Conservation (phyloP, 768 basidiomycete species). For the Trichaptum fuscoviolaceum region DNA sequence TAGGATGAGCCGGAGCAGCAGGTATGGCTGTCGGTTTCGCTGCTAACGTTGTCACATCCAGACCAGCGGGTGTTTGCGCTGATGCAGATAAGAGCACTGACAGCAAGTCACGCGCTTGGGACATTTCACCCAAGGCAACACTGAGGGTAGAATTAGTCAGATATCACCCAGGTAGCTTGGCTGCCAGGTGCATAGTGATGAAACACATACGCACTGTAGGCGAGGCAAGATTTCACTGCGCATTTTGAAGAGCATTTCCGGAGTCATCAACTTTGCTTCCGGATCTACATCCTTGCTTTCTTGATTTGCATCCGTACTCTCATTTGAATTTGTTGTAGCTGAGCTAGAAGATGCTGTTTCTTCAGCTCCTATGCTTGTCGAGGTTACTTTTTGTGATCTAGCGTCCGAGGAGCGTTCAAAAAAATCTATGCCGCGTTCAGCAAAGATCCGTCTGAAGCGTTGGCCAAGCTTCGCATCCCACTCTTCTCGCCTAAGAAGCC, state of each 20-base stretch:
- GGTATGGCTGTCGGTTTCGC: background rate
- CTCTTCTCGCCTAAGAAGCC: slow-evolving; percentile 35
- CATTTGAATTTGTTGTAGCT: slow-evolving; percentile 9
- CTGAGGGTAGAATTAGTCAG: slow-evolving; percentile 28
- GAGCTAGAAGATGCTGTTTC: background rate
- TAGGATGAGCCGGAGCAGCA: slow-evolving; percentile 25
- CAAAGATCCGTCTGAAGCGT: slow-evolving; percentile 62
- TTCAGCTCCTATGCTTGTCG: background rate
- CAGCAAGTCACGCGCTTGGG: slow-evolving; percentile 67
- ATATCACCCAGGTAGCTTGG: background rate
- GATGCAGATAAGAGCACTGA: slow-evolving; percentile 47
- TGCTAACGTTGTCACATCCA: background rate
- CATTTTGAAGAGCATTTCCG: slow-evolving; percentile 71
- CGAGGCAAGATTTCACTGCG: slow-evolving; percentile 65
- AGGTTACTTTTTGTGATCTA: background rate
- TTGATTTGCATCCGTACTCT: slow-evolving; percentile 17
- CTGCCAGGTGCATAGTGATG: background rate
- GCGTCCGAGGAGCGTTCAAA: slow-evolving; percentile 39
- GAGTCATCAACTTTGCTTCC: slow-evolving; percentile 50
- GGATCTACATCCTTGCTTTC: slow-evolving; percentile 26
- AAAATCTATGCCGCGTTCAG: slow-evolving; percentile 71
- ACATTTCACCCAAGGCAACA: slow-evolving; percentile 75
- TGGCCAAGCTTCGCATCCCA: slow-evolving; percentile 55
- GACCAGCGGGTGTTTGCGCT: slow-evolving; percentile 10
- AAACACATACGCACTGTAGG: slow-evolving; percentile 52